Evolutionary conservation across 352 stramenopile genomes (phyloP).

Genomic region (Pythium scleroteichum): DNA sequence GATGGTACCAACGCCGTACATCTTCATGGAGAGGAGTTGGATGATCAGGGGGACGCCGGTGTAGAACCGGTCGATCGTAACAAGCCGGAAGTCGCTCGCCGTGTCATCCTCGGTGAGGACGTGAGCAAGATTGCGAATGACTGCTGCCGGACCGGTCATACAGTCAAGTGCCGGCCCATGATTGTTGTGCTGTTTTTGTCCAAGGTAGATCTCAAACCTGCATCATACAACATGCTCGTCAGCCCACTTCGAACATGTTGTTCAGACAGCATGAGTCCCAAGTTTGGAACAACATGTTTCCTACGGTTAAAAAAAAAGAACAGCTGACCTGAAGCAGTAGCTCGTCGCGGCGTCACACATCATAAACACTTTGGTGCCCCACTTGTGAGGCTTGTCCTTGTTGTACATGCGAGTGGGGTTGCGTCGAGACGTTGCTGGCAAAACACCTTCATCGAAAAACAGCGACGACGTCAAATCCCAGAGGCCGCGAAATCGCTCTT

Average conservation of each 20-base stretch:
- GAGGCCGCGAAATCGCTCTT: no score
- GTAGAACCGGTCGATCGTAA: slow-evolving; percentile 33
- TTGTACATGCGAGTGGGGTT: no score
- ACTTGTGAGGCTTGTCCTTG: no score
- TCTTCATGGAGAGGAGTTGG: slow-evolving; percentile 29
- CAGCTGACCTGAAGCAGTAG: no score
- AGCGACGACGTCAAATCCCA: no score
- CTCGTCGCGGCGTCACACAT: no score
- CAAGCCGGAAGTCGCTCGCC: not conserved
- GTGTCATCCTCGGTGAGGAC: not conserved
- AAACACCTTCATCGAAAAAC: no score
- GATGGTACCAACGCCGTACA: slow-evolving; percentile 34
- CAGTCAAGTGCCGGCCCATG: slow-evolving; percentile 14
- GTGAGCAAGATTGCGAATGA: slow-evolving; percentile 26
- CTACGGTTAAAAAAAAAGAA: no score
- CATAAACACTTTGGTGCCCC: no score
- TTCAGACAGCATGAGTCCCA: slow-evolving; percentile 2
- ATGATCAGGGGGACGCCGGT: slow-evolving; percentile 18
- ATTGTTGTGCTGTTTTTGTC: slow-evolving; percentile 7
- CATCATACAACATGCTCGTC: slow-evolving; percentile 11
- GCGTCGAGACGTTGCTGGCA: no score
- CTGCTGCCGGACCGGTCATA: slow-evolving; percentile 22
- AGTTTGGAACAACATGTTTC: not conserved
- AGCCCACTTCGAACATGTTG: not conserved
- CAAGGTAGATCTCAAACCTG: slow-evolving; percentile 19